Evolutionary conservation across 768 basidiomycete species (phyloP).

Genomic region (Mycena crocata): DNA sequence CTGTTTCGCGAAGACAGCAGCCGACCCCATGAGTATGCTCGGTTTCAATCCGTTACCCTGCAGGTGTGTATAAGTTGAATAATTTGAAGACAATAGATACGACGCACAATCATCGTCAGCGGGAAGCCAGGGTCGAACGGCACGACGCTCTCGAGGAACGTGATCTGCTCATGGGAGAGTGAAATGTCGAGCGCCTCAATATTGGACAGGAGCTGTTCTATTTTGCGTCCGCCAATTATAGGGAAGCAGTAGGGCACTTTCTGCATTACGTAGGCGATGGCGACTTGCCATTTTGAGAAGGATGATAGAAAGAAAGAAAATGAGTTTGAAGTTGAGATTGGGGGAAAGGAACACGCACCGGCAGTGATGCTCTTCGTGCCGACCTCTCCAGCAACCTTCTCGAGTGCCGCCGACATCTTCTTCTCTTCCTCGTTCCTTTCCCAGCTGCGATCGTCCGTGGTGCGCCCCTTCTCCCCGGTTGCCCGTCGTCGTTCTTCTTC

Average conservation of each 20-base stretch:
- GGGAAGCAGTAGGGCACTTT: constrained; percentile 44
- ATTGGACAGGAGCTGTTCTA: constrained; percentile 56
- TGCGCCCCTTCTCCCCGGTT: constrained; percentile 46
- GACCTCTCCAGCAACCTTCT: constrained; percentile 52
- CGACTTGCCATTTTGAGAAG: constrained; percentile 39
- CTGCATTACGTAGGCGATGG: constrained; percentile 58
- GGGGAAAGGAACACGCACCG: constrained; percentile 45
- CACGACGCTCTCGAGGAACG: constrained; percentile 45
- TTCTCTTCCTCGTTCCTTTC: constrained; percentile 36
- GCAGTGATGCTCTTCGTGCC: constrained; percentile 49
- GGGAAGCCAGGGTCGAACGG: constrained; percentile 26
- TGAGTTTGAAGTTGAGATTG: too few relatives aligned
- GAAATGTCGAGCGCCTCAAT: constrained; percentile 54
- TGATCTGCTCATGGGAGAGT: constrained; percentile 52
- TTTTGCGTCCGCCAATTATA: constrained; percentile 55
- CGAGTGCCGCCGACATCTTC: constrained; percentile 47
- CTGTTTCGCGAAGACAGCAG: background rate
- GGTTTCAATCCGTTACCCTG: constrained; percentile 1
- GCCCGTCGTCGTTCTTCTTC: constrained; percentile 42
- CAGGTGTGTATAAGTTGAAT: too few relatives aligned
- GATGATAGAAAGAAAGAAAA: constrained; percentile 38
- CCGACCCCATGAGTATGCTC: background rate
- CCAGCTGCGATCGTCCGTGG: constrained; percentile 27
- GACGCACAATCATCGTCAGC: constrained; percentile 4
- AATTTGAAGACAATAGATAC: too few relatives aligned